Conservation (phyloP, 164 flowering plant species). For the Houttuynia cordata region DNA sequence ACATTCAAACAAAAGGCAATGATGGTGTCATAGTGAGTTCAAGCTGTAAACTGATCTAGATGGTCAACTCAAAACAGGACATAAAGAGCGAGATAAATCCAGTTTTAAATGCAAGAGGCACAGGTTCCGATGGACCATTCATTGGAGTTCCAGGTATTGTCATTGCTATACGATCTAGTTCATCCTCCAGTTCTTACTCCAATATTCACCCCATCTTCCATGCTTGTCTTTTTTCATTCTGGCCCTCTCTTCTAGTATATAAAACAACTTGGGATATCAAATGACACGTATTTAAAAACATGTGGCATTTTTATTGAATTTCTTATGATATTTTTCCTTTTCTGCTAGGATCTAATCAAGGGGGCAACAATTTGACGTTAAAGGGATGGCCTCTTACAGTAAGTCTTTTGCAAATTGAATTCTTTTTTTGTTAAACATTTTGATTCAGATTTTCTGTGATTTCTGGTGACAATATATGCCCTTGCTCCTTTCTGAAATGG, state of each 20-base stretch:
- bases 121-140: constrained; percentile 67
- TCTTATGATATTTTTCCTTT: not conserved
- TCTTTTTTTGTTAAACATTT: not conserved
- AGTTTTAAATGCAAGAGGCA: constrained; percentile 47
- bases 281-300: not conserved
- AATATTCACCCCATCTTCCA: not conserved
- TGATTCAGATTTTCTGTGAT: not conserved
- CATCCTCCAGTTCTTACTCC: not conserved
- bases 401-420: constrained; percentile 16
- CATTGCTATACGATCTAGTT: not conserved
- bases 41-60: not conserved
- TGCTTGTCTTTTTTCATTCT: too few species aligned
- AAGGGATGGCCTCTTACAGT: constrained; percentile 99
- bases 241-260: not conserved
- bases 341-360: constrained; percentile 81
- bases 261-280: not conserved
- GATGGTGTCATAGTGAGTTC: not conserved
- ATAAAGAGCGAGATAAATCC: constrained; percentile 57
- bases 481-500: not conserved
- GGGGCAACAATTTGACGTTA: constrained; percentile 76
- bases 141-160: constrained; percentile 65
- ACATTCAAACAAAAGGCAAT: not conserved
- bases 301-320: not conserved
- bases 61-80: constrained; percentile 34
- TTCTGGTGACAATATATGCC: not conserved